Percentiles rank a stretch among this genome's conserved stretches.
These are phyloP conservation scores for Purshia tridentata DNA, from an alignment of 306 rosid genomes.

Conservation along the genomic window DNA sequence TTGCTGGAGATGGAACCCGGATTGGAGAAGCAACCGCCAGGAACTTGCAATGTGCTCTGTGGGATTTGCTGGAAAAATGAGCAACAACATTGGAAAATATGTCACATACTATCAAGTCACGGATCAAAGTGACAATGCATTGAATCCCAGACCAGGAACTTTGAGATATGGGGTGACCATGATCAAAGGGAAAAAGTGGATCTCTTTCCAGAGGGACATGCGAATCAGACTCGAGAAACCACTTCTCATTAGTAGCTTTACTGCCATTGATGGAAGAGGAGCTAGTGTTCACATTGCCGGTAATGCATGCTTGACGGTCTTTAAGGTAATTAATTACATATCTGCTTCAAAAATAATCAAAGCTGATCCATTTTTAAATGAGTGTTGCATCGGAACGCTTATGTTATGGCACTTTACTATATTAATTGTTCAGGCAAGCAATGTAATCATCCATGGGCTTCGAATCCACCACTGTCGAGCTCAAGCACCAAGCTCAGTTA, in stretches of 20 bases:
- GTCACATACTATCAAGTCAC: conserved; percentile 35
- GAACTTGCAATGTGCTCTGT: conserved; percentile 39
- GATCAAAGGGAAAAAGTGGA: conserved; percentile 42
- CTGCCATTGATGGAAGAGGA: conserved; percentile 47
- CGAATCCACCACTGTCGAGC: conserved; percentile 42
- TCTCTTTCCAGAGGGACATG: conserved; percentile 44
- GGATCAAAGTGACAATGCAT: conserved; percentile 36
- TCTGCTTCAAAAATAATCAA: no score
- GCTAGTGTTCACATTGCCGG: conserved; percentile 38
- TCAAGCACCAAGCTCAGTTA: conserved; percentile 29
- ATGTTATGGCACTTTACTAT: no score
- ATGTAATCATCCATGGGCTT: conserved; percentile 45
- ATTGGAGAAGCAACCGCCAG: conserved; percentile 42
- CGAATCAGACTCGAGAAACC: conserved; percentile 33
- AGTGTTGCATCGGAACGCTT: no score
- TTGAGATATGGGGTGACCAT: conserved; percentile 41
- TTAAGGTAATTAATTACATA: neutral
- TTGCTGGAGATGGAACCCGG: conserved; percentile 45
- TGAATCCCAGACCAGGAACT: conserved; percentile 36
- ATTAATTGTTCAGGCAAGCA: conserved; percentile 13
- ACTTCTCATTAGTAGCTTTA: conserved; percentile 43
- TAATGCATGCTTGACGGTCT: conserved; percentile 38
- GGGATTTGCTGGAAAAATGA: conserved; percentile 48
- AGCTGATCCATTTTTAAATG: no score
- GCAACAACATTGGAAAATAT: conserved; percentile 34